phyloP scores from a whole-genome alignment of 108 stramenopile genomes.

The Cyclotella baltica region DNA sequence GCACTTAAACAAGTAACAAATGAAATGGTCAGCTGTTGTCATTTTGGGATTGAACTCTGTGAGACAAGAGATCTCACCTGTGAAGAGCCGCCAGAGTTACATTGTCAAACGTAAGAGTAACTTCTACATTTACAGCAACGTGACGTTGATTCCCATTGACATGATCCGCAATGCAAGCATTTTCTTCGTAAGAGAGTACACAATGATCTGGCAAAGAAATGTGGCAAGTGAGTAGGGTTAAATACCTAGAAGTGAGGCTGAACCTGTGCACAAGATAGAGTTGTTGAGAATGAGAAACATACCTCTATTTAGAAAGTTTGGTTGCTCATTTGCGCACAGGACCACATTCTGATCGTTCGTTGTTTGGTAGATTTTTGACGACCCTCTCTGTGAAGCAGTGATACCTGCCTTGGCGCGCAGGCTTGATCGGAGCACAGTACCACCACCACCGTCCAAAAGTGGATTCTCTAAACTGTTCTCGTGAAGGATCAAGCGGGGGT shows the following conservation, averaged over 20 bases:
- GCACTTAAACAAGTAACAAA: not conserved
- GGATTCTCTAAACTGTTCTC: constrained; percentile 53
- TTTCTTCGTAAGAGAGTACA: constrained; percentile 40
- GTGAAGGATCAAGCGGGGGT: constrained; percentile 37
- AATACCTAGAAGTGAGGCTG: not conserved
- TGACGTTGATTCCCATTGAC: constrained; percentile 7
- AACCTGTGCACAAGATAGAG: not conserved
- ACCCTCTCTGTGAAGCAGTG: no score
- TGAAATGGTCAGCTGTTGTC: not conserved
- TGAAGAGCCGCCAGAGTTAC: constrained; percentile 32
- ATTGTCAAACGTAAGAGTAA: constrained; percentile 43
- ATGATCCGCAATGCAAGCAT: constrained; percentile 36
- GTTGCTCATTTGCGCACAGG: constrained; percentile 48
- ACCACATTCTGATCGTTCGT: constrained; percentile 56
- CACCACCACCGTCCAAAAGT: constrained; percentile 46
- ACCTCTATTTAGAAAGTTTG: constrained; percentile 46
- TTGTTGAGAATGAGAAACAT: not conserved
- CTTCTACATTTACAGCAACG: constrained; percentile 32
- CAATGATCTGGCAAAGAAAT: constrained; percentile 18
- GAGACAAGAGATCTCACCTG: constrained; percentile 14
- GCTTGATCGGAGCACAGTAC: constrained; percentile 31
- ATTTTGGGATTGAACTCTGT: not conserved
- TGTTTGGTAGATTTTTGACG: no score
- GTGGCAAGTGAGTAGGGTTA: not conserved
- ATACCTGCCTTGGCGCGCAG: constrained; percentile 24